Base-by-base conservation (phyloP, 352 stramenopile genomes). In the Thalassiosira sp. region DNA sequence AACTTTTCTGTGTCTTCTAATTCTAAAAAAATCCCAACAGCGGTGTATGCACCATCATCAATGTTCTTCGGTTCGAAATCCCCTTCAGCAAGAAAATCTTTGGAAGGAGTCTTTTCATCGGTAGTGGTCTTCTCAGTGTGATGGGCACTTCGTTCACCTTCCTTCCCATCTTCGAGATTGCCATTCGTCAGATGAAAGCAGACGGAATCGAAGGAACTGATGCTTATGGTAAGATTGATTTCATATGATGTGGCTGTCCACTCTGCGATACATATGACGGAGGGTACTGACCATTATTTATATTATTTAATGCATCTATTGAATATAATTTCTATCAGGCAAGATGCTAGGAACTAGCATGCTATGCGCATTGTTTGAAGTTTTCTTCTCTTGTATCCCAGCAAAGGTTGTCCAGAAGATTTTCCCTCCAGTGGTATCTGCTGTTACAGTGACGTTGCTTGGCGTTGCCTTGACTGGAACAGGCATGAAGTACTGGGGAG, bases 401-500 rank as follows among this genome's bases (percentile, higher is more conserved):
- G 57, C 74, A 24, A 71, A 76, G 56, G 22, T 73, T n/a, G 68
- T 87, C 52, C 68, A 77, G 60, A 75, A 69, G 8, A 57, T 90
- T 2, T 93, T 93, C 46, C 87, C 87, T 27, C 82, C 85, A 0
- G 57, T 90, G 16, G 85, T 93, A 8, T 87, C 75, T 18, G 81
- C 77, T 8, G 60, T 86, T n/a, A 87, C 87, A 33, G 87, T 93
- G 0, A 90, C 86, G 66, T 63, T 93, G 1, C 90, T 93, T 59
- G 87, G 87, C 45, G 73, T 87, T 27, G 75, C 78, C 40, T 75
- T 93, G 31, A 82, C 76, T 43, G 82, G 84, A 65, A 88, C 83
- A 37, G 87, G 87, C 51, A 90, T 93, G 79, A 93, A 91, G 57
- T 93, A 90, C 52, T 89, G 84, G 81, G 87, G 87, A 40, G 87